Conservation (phyloP, 2,329 filamentous ascomycete genomes). For the Colletotrichum somersetense region DNA sequence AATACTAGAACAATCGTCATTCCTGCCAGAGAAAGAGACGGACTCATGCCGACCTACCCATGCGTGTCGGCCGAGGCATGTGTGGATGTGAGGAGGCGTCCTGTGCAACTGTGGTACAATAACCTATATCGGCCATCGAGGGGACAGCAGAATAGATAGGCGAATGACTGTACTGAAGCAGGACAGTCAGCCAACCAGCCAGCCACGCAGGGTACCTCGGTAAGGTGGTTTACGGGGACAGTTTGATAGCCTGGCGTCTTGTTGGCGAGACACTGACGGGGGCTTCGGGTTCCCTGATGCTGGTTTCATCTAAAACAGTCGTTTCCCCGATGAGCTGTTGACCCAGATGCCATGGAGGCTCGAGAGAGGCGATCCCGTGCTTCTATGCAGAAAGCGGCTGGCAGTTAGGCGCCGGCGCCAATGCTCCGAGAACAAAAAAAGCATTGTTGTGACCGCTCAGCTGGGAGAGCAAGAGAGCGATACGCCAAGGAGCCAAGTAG, state of each 20-base stretch:
- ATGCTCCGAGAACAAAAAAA: conserved; percentile 38
- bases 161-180: neutral
- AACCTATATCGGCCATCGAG: neutral
- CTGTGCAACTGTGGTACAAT: no score
- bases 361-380: conserved; percentile 2
- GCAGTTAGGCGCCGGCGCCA: conserved; percentile 11
- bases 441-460: conserved; percentile 21
- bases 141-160: neutral
- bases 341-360: conserved; percentile 2
- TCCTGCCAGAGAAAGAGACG: neutral
- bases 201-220: neutral
- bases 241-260: neutral
- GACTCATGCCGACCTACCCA: neutral
- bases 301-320: conserved; percentile 21
- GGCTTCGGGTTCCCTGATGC: conserved; percentile 7
- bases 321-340: conserved; percentile 21
- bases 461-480: conserved; percentile 12
- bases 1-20: conserved; percentile 9
- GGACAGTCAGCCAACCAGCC: neutral
- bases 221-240: neutral
- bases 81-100: no score
- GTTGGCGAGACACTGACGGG: conserved; percentile 10
- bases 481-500: neutral
- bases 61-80: neutral
- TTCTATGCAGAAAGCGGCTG: conserved; percentile 3